Conservation (phyloP, 1,139 yeast species). For the Scheffersomyces titani region DNA sequence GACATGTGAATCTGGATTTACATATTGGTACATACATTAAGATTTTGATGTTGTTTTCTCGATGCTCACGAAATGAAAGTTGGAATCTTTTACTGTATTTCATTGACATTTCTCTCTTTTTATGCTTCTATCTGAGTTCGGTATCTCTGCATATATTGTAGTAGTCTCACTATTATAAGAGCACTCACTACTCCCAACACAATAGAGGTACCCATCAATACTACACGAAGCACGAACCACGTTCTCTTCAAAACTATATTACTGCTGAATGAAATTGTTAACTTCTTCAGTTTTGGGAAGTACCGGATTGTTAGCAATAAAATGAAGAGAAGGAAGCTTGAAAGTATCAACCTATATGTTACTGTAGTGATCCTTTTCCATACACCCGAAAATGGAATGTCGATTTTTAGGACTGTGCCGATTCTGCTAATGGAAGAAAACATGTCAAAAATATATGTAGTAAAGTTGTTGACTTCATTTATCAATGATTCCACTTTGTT, state of each 20-base stretch:
- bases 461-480: neutral
- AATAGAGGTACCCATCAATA: neutral
- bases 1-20: neutral
- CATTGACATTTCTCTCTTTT: neutral
- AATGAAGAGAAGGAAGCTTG: neutral
- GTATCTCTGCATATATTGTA: neutral
- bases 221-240: neutral
- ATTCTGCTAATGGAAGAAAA: neutral
- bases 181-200: neutral
- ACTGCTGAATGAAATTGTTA: neutral
- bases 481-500: neutral
- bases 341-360: neutral
- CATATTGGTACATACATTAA: neutral
- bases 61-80: neutral
- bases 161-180: neutral
- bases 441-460: neutral
- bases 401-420: neutral
- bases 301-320: neutral
- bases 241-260: too few species aligned
- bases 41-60: too few species aligned
- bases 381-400: neutral
- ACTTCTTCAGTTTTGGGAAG: neutral
- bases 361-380: neutral
- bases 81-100: neutral
- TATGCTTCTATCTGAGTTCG: neutral